Percentiles rank a stretch among this genome's conserved stretches.
phyloP scores from a whole-genome alignment of 2,329 filamentous ascomycete genomes.

The Ascosphaera aggregata region DNA sequence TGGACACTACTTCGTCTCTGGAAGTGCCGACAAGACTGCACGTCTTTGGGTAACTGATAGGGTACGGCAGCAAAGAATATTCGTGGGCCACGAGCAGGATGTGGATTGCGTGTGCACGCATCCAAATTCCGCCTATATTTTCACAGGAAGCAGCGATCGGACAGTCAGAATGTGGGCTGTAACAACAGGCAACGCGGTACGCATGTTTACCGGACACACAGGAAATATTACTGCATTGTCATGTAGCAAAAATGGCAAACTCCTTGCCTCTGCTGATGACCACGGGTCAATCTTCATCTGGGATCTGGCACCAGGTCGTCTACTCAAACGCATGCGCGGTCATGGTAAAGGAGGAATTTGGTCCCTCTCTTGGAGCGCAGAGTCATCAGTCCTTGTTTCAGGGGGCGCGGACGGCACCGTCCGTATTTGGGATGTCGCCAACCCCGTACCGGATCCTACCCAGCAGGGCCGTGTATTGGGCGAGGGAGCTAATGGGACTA shows the following conservation, averaged over 20 bases:
- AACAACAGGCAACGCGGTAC: slow-evolving; percentile 64
- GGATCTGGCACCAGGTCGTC: slow-evolving; percentile 69
- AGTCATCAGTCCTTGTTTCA: slow-evolving; percentile 74
- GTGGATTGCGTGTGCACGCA: slow-evolving; percentile 90
- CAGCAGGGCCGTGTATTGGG: slow-evolving; percentile 30
- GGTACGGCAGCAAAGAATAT: slow-evolving; percentile 65
- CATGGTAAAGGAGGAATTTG: slow-evolving; percentile 87
- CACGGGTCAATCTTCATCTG: slow-evolving; percentile 82
- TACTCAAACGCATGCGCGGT: slow-evolving; percentile 80
- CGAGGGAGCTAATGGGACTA: slow-evolving; percentile 24
- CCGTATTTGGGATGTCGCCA: slow-evolving; percentile 73
- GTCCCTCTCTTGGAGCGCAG: slow-evolving; percentile 80
- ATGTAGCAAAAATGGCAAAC: slow-evolving; percentile 68
- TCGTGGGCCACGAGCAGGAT: slow-evolving; percentile 79
- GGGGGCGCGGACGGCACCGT: slow-evolving; percentile 84
- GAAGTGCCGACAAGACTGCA: slow-evolving; percentile 71
- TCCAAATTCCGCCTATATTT: slow-evolving; percentile 79
- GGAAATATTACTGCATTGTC: slow-evolving; percentile 69
- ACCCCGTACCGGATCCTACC: slow-evolving; percentile 36
- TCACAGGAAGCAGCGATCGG: slow-evolving; percentile 81
- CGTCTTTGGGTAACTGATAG: slow-evolving; percentile 86
- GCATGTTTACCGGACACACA: slow-evolving; percentile 77
- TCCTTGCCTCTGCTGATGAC: slow-evolving; percentile 75
- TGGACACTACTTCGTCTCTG: slow-evolving; percentile 83
- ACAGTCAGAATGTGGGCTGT: slow-evolving; percentile 96